These are phyloP conservation scores for Xylariaceae sp. DNA, from an alignment of 2,329 filamentous ascomycete species.

Conservation along the genomic window DNA sequence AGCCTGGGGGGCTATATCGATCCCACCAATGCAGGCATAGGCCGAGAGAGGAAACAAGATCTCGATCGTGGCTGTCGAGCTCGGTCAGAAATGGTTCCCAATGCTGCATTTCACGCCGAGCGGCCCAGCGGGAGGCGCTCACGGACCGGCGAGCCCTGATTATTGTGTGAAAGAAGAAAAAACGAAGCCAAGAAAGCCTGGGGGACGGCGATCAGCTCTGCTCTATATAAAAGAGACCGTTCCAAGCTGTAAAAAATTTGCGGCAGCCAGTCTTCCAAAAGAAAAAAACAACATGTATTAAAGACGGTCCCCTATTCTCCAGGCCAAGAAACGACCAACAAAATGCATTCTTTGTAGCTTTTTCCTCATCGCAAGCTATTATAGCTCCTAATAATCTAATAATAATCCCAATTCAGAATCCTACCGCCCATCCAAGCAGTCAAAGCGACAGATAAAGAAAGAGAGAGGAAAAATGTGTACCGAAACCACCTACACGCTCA, in stretches of 20 bases:
- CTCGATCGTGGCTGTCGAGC: constrained; percentile 10
- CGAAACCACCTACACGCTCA: constrained; percentile 46
- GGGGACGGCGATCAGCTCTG: background rate
- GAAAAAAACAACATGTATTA: background rate
- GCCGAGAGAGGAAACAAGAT: background rate
- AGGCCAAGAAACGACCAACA: background rate
- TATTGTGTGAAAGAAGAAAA: background rate
- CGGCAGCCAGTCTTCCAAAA: background rate
- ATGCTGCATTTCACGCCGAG: constrained; percentile 7
- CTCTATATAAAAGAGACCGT: constrained; percentile 1
- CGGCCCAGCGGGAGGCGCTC: constrained; percentile 4
- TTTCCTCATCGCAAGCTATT: background rate
- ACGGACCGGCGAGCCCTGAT: constrained; percentile 1
- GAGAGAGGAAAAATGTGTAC: constrained; percentile 41
- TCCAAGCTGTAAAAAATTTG: background rate
- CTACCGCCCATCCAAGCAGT: background rate
- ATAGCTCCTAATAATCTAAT: background rate
- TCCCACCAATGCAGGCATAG: background rate
- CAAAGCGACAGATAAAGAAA: constrained; percentile 5
- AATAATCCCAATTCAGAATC: background rate
- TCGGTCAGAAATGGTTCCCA: constrained; percentile 6
- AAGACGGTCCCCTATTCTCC: background rate
- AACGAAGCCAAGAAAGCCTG: background rate
- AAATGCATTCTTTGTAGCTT: background rate
- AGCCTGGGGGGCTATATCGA: background rate